These are phyloP conservation scores for Glomus cerebriforme DNA, from an alignment of 192 early-diverging fungal genomes.

Conservation along the genomic window DNA sequence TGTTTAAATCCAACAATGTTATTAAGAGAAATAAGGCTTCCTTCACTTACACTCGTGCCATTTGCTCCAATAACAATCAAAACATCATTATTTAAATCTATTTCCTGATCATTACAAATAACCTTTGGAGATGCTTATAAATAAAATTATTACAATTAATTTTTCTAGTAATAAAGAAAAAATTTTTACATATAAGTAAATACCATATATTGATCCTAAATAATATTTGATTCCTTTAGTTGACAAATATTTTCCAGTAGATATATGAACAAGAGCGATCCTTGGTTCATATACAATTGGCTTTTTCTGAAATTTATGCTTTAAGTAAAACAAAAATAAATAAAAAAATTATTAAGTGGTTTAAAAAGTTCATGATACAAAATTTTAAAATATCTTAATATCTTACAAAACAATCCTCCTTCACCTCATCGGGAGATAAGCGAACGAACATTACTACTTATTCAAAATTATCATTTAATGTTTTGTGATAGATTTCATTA, in stretches of 20 bases:
- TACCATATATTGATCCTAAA: conserved; percentile 18
- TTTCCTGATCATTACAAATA: neutral
- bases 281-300: neutral
- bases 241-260: too few species aligned
- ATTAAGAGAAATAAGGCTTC: neutral
- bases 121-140: neutral
- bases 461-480: conserved; percentile 10
- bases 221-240: too few species aligned
- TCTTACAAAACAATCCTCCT: neutral
- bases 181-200: neutral
- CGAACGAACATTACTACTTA: conserved; percentile 9
- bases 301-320: neutral
- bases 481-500: too few species aligned
- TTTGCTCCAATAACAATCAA: too few species aligned
- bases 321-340: too few species aligned
- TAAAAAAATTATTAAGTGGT: neutral
- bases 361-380: neutral
- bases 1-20: conserved; percentile 3
- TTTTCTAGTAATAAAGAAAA: neutral
- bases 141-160: neutral
- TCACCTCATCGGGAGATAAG: too few species aligned
- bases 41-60: neutral
- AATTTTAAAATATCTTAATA: neutral
- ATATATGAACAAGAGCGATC: too few species aligned
- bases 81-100: conserved; percentile 6